Conservation (phyloP, 179 eudicot species). For the Silene vulgaris region DNA sequence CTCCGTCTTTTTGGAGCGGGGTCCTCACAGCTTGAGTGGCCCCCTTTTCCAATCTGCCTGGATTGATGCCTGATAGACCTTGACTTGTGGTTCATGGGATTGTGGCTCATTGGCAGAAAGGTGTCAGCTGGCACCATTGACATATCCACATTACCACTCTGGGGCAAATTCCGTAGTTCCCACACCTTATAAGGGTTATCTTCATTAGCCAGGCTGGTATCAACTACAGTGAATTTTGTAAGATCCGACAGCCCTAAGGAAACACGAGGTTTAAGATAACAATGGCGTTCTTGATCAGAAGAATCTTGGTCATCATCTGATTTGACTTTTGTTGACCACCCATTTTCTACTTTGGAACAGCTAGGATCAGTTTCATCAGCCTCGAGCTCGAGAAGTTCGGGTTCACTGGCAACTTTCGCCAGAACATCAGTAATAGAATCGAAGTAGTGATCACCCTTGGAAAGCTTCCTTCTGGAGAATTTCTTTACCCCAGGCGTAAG, state of each 20-base stretch:
- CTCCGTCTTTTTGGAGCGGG: slow-evolving; percentile 33
- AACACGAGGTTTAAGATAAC: slow-evolving; percentile 53
- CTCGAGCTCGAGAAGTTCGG: slow-evolving; percentile 52
- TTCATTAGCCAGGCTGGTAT: slow-evolving; percentile 42
- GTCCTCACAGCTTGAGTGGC: slow-evolving; percentile 15
- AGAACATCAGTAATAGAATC: slow-evolving; percentile 61
- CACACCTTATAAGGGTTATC: slow-evolving; percentile 33
- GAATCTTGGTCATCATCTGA: slow-evolving; percentile 28
- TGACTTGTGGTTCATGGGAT: slow-evolving; percentile 23
- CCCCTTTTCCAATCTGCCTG: slow-evolving; percentile 28
- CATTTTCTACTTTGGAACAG: slow-evolving; percentile 34
- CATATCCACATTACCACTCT: background rate
- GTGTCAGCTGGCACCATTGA: background rate
- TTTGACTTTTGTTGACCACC: slow-evolving; percentile 30
- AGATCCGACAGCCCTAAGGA: slow-evolving; percentile 26
- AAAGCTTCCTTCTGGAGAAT: slow-evolving; percentile 58
- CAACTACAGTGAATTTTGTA: slow-evolving; percentile 42
- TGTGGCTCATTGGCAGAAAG: slow-evolving; percentile 12
- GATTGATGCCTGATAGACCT: slow-evolving; percentile 37
- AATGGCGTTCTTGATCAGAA: slow-evolving; percentile 36
- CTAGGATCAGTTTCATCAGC: slow-evolving; percentile 33
- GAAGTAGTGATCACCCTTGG: slow-evolving; percentile 58
- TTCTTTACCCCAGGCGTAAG: slow-evolving; percentile 65
- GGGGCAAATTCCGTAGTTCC: slow-evolving; percentile 41
- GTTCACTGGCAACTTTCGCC: slow-evolving; percentile 54